Percentiles rank a stretch among this genome's conserved stretches.
Evolutionary conservation across 192 early-diverging fungal species (phyloP).

Genomic region (Rhizoclosmatium sp.): DNA sequence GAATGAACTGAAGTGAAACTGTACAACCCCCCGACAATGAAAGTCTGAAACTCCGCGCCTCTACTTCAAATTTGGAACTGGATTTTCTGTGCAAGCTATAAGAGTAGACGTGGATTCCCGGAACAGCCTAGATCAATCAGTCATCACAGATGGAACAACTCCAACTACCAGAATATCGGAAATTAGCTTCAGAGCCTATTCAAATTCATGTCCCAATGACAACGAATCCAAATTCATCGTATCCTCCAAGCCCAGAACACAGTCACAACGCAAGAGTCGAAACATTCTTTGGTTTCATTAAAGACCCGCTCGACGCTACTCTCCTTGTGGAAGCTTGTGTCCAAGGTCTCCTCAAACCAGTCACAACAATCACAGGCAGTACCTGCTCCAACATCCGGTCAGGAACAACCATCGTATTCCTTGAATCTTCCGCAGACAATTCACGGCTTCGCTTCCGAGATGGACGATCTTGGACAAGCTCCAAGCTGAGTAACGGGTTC

Average conservation of each 20-base stretch:
- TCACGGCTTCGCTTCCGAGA: neutral
- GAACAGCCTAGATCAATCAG: too few relatives aligned
- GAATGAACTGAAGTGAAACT: too few relatives aligned
- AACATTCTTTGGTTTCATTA: conserved; percentile 16
- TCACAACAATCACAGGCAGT: neutral
- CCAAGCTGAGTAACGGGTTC: neutral
- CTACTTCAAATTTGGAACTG: too few relatives aligned
- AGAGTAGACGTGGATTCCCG: too few relatives aligned
- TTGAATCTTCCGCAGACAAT: too few relatives aligned
- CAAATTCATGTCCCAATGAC: too few relatives aligned
- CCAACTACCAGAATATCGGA: too few relatives aligned
- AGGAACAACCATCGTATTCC: neutral
- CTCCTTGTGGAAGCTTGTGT: conserved; percentile 16
- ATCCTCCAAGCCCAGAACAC: neutral
- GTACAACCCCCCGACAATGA: too few relatives aligned
- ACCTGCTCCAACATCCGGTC: neutral
- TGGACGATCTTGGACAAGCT: neutral
- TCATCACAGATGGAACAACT: too few relatives aligned
- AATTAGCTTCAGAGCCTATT: too few relatives aligned
- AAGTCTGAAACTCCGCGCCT: too few relatives aligned
- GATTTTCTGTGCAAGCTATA: too few relatives aligned
- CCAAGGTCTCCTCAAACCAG: neutral
- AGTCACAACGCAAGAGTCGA: neutral
- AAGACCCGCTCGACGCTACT: conserved; percentile 1
- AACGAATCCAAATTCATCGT: neutral